A percentile compares a stretch with the other conserved stretches of the same genome.
Conservation (phyloP, 164 flowering plant species). For the Nymphaea thermarum region DNA sequence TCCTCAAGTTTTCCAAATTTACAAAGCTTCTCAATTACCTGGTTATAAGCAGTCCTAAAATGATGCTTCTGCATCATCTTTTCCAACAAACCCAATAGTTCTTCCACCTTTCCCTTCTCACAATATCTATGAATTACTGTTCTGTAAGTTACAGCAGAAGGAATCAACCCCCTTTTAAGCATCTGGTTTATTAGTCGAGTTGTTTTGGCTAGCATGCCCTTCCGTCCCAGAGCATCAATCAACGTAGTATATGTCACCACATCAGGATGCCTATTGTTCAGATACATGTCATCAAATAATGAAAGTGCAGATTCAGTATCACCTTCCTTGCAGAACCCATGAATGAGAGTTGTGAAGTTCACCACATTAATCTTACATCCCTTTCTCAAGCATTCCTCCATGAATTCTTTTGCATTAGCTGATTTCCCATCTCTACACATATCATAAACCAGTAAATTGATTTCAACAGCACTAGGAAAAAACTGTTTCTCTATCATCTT, state of each 20-base stretch:
- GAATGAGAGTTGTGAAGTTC: slow-evolving; percentile 72
- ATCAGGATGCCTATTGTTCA: slow-evolving; percentile 75
- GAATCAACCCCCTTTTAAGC: slow-evolving; percentile 58
- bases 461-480: slow-evolving; percentile 65
- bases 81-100: slow-evolving; percentile 51
- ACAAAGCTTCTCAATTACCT: slow-evolving; percentile 82
- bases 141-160: slow-evolving; percentile 73
- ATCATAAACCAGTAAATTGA: slow-evolving; percentile 59
- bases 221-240: slow-evolving; percentile 61
- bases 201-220: slow-evolving; percentile 68
- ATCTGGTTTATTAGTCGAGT: slow-evolving; percentile 47
- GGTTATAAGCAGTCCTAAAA: slow-evolving; percentile 57
- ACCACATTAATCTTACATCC: slow-evolving; percentile 79
- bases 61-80: slow-evolving; percentile 56
- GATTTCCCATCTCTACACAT: slow-evolving; percentile 45
- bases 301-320: slow-evolving; percentile 71
- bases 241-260: slow-evolving; percentile 64
- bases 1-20: slow-evolving; percentile 51
- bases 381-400: slow-evolving; percentile 65
- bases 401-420: slow-evolving; percentile 49
- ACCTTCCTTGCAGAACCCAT: slow-evolving; percentile 65
- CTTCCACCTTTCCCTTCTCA: slow-evolving; percentile 49
- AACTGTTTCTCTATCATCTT: slow-evolving; percentile 71
- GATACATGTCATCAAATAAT: slow-evolving; percentile 87
- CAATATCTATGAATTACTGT: slow-evolving; percentile 71